Evolutionary conservation across 129 eudicot species (phyloP), one percentile per base, ranked within the genome.

Genomic region (Ambrosia trifida): DNA sequence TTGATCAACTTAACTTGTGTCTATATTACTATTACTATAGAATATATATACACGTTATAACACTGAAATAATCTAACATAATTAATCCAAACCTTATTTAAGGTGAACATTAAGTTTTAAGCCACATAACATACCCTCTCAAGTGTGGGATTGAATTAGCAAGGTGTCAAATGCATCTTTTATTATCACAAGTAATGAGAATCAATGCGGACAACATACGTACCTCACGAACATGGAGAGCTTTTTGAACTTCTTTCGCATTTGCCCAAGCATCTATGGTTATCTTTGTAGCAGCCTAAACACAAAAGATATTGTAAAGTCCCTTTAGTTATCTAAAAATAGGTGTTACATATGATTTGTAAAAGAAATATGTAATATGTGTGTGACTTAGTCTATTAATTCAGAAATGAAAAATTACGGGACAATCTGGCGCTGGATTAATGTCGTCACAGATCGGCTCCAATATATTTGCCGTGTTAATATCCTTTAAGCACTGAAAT

Each of bases 141-240:
- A 24, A 24, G 64, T 58, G 38, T 58, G 64, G 14, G 64, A 11
- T 57, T 35, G 40, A 41, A 66, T 12, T 51, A 16, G 6, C 31
- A 18, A 54, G 11, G 20, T 7, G 6, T 19, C 33, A 10, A 54
- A 17, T 50, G 16, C 19, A 14, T 16, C 57, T 50, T 50, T 50
- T 54, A 18, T 8, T 8, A 20, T 18, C 12, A 19, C 18, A 53
- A 53, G 59, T 53, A 17, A 4, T 16, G 10, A 52, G 43, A 52
- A 5, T 5, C 2, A 20, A 2, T 0, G 2, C 2, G n/a, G 1
- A 2, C 1, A 17, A 66, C 72, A n/a, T 3, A 32, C 36, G 2
- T 67, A 79, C 87, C 58, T 76, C 72, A 65, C 84, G 87, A 67
- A 83, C 53, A 46, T 76, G n/a, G 20, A 76, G 73, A 67, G 80